These are phyloP conservation scores for Cordyceps tenuipes DNA, from an alignment of 2,329 filamentous ascomycete species.

Conservation along the genomic window DNA sequence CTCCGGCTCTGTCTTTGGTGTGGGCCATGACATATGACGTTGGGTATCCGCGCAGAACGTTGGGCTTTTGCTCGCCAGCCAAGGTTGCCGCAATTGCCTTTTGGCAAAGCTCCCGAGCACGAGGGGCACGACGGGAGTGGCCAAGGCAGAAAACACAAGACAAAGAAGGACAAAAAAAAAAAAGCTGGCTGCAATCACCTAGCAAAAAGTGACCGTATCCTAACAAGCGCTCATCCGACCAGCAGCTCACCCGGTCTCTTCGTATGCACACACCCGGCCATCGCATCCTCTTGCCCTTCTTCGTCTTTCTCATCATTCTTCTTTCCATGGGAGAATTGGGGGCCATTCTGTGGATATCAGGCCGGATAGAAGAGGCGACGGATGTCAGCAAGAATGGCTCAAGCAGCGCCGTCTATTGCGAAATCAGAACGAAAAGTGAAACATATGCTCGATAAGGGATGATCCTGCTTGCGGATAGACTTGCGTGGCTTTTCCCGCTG, in stretches of 20 bases:
- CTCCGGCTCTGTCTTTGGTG: neutral
- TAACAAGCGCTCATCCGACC: neutral
- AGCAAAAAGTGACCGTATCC: neutral
- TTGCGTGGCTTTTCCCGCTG: neutral
- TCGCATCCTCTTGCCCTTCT: neutral
- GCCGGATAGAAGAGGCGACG: neutral
- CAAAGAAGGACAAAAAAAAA: too few species aligned
- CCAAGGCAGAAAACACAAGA: neutral
- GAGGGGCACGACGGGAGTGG: neutral
- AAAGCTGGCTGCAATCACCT: neutral
- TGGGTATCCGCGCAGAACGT: conserved; percentile 10
- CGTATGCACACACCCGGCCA: conserved; percentile 7
- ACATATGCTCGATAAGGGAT: neutral
- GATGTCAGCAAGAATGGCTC: neutral
- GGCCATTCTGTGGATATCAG: neutral
- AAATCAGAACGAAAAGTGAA: neutral
- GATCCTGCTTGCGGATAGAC: neutral
- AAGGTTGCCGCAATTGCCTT: neutral
- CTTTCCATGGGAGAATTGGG: neutral
- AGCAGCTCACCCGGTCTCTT: neutral
- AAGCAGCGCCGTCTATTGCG: neutral
- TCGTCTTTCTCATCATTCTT: neutral
- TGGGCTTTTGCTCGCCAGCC: neutral
- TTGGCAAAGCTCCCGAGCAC: neutral
- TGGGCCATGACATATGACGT: conserved; percentile 5